These are phyloP conservation scores for Irpex sp. DNA, from an alignment of 1,284 basidiomycete species.

Conservation along the genomic window DNA sequence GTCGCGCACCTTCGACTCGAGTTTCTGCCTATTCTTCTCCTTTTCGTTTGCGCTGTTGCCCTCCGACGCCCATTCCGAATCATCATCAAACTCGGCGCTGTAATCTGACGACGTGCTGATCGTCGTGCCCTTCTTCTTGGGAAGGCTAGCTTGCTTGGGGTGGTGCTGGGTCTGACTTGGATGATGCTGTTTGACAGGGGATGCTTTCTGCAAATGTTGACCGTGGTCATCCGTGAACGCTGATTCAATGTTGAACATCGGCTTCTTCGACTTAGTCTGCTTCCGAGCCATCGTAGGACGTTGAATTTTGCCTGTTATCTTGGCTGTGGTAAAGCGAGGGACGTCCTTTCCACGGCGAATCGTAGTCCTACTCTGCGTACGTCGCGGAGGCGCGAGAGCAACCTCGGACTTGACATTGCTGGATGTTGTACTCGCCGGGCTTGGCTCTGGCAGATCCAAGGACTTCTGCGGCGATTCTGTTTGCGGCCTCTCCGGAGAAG, in stretches of 20 bases:
- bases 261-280: conserved; percentile 24
- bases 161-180: conserved; percentile 2
- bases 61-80: conserved; percentile 50
- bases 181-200: conserved; percentile 7
- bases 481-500: conserved; percentile 27
- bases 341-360: conserved; percentile 10
- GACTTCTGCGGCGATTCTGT: conserved; percentile 10
- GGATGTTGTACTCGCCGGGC: conserved; percentile 30
- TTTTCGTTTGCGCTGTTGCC: conserved; percentile 19
- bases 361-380: conserved; percentile 10
- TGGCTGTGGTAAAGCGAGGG: conserved; percentile 3
- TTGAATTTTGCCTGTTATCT: conserved; percentile 3
- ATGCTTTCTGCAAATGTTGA: conserved; percentile 6
- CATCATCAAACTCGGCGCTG: conserved; percentile 47
- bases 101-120: conserved; percentile 30
- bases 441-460: conserved; percentile 24
- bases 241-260: conserved; percentile 54
- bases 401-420: conserved; percentile 31
- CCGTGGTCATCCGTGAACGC: conserved; percentile 27
- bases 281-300: conserved; percentile 6
- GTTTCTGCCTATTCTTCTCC: conserved; percentile 22
- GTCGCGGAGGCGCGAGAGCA: conserved; percentile 8
- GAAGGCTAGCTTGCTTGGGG: neutral
- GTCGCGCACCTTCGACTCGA: conserved; percentile 31
- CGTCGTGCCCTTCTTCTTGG: conserved; percentile 21